Evolutionary conservation across 768 basidiomycete species (phyloP), one percentile per base, ranked within the genome.

Genomic region (Nidula microcarpa): DNA sequence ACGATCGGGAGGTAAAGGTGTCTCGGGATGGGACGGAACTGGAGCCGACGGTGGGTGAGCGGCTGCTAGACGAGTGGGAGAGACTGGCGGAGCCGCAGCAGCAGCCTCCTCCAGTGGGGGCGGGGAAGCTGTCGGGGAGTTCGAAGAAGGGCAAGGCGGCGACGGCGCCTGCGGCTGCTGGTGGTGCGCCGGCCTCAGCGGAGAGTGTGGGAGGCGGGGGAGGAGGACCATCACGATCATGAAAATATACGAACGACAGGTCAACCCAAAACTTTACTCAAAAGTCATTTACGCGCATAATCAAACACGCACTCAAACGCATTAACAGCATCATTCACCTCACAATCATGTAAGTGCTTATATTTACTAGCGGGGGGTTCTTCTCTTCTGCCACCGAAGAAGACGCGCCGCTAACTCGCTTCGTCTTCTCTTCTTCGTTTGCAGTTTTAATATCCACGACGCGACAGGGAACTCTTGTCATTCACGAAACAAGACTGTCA

Each of bases 11-110:
- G 62, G 78, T 91, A 44, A 89, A 91, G 72, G 83, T 91, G 6
- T 93, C 90, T 10, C 75, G 91, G 47, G 92, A 95, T 64, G 95
- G 95, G 14, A 97, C 94, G 1, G 95, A 98, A 65, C 66, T 98
- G 16, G 95, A 98, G 65, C 93, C 94, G 2, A 62, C 62, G 1
- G 80, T 91, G 11, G 91, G 90, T 23, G 76, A 82, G 59, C 74
- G 68, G 56, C 66, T 94, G 37, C 51, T 94, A 52, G 82, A 84
- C 5, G 86, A 89, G 58, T 94, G 91, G 91, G 66, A 72, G 41
- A 65, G 56, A 45, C 68, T 77, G 16, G 57, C 61, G 17, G 60
- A 57, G 46, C 56, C 51, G n/a, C 60, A 49, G 47, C 34, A 39
- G 9, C 58, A 48, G 7, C 33, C 54, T 14, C 18, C 49, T 33